Conservation (phyloP, 2,329 filamentous ascomycete genomes). For the Exophiala mesophila region DNA sequence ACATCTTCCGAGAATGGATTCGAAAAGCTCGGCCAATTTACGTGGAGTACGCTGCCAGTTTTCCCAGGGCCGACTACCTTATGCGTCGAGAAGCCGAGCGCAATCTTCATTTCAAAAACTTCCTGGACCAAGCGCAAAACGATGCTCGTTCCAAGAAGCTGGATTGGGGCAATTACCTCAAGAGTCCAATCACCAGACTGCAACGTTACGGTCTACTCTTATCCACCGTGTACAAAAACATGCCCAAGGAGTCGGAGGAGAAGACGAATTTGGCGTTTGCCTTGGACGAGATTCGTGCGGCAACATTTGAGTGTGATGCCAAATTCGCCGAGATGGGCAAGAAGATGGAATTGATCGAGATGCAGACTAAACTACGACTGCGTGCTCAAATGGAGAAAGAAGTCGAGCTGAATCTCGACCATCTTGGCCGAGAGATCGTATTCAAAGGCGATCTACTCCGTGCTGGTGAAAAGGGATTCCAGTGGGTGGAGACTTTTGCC, state of each 20-base stretch:
- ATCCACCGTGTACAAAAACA: constrained; percentile 76
- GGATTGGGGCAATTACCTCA: constrained; percentile 91
- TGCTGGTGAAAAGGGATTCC: constrained; percentile 81
- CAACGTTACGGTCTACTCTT: constrained; percentile 86
- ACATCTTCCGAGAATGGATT: constrained; percentile 98
- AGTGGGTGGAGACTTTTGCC: constrained; percentile 89
- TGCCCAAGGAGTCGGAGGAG: constrained; percentile 78
- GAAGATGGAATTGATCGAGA: constrained; percentile 81
- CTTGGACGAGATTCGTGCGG: constrained; percentile 83
- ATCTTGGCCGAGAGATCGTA: constrained; percentile 86
- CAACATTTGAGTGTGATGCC: constrained; percentile 84
- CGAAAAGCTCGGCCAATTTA: constrained; percentile 85
- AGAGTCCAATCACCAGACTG: constrained; percentile 84
- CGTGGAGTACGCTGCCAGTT: constrained; percentile 84
- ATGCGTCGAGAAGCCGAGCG: constrained; percentile 78
- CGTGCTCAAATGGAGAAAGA: constrained; percentile 78
- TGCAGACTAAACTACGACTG: constrained; percentile 76
- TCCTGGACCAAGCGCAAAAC: constrained; percentile 72
- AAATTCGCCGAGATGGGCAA: constrained; percentile 90
- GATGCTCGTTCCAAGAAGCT: constrained; percentile 77
- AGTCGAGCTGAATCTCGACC: constrained; percentile 82
- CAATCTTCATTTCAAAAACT: constrained; percentile 81
- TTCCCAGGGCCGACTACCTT: constrained; percentile 75
- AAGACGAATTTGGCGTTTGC: constrained; percentile 78
- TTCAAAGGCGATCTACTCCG: constrained; percentile 84